Evolutionary conservation across 371 early-diverging fungal species (phyloP).

Genomic region (Lichtheimia ramosa): DNA sequence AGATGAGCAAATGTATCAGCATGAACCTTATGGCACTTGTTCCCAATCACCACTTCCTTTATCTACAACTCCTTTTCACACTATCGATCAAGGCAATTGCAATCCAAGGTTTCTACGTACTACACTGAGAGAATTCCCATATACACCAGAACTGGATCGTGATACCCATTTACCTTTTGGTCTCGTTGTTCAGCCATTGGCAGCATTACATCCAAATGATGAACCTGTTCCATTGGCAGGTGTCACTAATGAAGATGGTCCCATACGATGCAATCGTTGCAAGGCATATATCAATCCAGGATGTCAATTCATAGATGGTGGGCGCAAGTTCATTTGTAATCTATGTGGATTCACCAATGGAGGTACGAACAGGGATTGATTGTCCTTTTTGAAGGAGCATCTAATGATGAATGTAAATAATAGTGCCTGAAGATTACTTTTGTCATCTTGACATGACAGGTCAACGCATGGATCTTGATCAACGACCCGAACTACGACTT

Average conservation of each 20-base stretch:
- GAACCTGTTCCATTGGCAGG: conserved; percentile 42
- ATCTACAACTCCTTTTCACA: conserved; percentile 74
- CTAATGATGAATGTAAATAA: not conserved
- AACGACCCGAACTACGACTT: conserved; percentile 87
- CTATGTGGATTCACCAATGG: conserved; percentile 87
- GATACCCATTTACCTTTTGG: conserved; percentile 85
- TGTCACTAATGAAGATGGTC: conserved; percentile 60
- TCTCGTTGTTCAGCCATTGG: conserved; percentile 89
- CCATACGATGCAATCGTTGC: conserved; percentile 90
- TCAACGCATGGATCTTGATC: conserved; percentile 78
- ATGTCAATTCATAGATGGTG: conserved; percentile 86
- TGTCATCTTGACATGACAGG: conserved; percentile 92
- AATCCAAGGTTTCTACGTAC: conserved; percentile 92
- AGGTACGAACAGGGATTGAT: conserved; percentile 36
- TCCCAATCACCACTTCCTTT: conserved; percentile 72
- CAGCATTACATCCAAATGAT: conserved; percentile 75
- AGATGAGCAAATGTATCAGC: conserved; percentile 72
- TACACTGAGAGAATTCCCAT: conserved; percentile 83
- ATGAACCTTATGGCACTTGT: conserved; percentile 67
- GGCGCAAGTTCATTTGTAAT: conserved; percentile 90
- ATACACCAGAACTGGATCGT: conserved; percentile 73
- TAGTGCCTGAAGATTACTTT: conserved; percentile 85
- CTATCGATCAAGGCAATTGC: conserved; percentile 91
- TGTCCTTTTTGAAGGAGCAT: not conserved
- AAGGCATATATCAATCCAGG: conserved; percentile 93